Base-by-base conservation (phyloP, 1,284 basidiomycete genomes). In the Phlebopus sp. region DNA sequence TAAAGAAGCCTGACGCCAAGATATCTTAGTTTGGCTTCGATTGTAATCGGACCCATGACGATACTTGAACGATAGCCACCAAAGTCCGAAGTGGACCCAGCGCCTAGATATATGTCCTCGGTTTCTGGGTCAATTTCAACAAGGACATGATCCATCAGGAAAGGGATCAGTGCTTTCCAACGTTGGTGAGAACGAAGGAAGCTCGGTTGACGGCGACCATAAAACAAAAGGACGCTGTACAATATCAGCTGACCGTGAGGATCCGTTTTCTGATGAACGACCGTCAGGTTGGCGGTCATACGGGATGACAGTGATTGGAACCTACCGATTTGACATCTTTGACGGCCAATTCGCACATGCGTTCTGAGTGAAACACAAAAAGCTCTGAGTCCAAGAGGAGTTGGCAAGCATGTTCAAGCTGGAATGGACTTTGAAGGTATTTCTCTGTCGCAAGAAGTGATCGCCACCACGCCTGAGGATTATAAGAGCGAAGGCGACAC, bases 361-460 rank as follows among this genome's bases (percentile, higher is more conserved):
- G 75, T 60, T 92, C 91, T 2, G 89, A 91, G 63, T 96, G 90
- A 60, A 88, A 93, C 4, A 78, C 68, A 58, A 96, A 95, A 37
- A 97, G 75, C 57, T 94, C 92, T 0, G 88, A 92, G 49, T 82
- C 80, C 40, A 94, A 72, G 14, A 96, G 71, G 31, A 87, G 68
- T 29, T 77, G 71, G 58, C 88, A 85, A 8, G 91, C 91, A 60
- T 91, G 84, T 51, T 90, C 80, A 43, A 96, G 76, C 57, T 93
- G 90, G n/a, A 84, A 65, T 7, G 83, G 83, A 43, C 80, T 84
- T 52, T 88, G 84, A 25, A 96, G 75, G 67, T 89, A 96, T 59
- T 82, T 78, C 59, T 93, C 91, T 93, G 58, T 29, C 47, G 44
- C 39, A 34, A 42, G 44, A 44, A 38, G 39, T 36, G 41, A 49